Conservation (phyloP, 345 rosid species). For the Alliaria petiolata region DNA sequence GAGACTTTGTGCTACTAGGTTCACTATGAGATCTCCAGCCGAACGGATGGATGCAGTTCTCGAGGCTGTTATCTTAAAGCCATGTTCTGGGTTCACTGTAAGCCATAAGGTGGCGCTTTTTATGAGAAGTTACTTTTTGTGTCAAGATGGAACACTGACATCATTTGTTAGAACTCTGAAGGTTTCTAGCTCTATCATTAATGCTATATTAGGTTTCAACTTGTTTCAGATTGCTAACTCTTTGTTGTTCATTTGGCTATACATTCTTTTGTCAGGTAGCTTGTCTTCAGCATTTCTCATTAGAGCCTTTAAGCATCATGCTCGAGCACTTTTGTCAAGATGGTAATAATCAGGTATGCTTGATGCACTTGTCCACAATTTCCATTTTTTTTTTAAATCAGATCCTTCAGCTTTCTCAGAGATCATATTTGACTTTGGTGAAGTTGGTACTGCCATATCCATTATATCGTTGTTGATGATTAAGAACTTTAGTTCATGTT, state of each 20-base stretch:
- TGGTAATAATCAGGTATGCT: conserved; percentile 47
- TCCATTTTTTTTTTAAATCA: not conserved
- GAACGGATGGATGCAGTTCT: conserved; percentile 87
- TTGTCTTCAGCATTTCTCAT: conserved; percentile 75
- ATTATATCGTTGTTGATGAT: not conserved
- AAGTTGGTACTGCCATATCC: not conserved
- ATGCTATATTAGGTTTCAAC: conserved; percentile 8
- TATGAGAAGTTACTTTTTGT: conserved; percentile 71
- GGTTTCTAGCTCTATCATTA: conserved; percentile 42
- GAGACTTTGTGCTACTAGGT: conserved; percentile 55
- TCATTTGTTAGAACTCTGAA: conserved; percentile 82
- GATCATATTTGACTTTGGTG: conserved; percentile 1
- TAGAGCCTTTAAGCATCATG: conserved; percentile 67
- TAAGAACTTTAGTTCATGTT: conserved; percentile 11
- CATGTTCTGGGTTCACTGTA: conserved; percentile 64
- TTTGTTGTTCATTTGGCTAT: conserved; percentile 9
- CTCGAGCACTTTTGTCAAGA: conserved; percentile 48
- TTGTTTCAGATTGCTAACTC: not conserved
- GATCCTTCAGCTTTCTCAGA: not conserved
- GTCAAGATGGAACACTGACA: conserved; percentile 85
- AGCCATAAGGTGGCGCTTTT: conserved; percentile 69
- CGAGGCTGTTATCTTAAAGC: conserved; percentile 73
- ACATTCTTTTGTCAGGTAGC: conserved; percentile 60
- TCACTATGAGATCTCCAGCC: conserved; percentile 69
- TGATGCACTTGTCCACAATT: conserved; percentile 8